phyloP scores from a whole-genome alignment of 169 alveolate species.

The Babesia ovis region DNA sequence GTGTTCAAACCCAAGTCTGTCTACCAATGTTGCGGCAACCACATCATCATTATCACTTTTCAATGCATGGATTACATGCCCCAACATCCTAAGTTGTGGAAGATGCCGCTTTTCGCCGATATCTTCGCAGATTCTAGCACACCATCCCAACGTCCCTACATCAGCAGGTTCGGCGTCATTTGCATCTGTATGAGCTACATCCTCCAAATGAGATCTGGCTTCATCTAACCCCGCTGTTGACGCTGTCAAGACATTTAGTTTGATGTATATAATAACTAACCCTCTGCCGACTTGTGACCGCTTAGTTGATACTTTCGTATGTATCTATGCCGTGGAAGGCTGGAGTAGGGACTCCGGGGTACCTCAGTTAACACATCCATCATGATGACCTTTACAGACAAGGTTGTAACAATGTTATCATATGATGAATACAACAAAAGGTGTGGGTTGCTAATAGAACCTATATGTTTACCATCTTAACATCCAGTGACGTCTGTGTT shows the following conservation, averaged over 20 bases:
- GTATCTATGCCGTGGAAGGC: background rate
- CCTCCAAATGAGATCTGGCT: background rate
- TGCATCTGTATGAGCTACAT: background rate
- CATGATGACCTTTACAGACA: background rate
- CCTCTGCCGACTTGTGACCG: background rate
- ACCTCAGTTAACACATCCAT: background rate
- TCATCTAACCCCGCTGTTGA: background rate
- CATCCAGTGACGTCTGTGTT: no score
- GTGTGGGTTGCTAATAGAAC: no score
- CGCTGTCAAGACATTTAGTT: background rate
- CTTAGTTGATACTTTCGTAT: background rate
- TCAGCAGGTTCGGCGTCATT: constrained; percentile 14
- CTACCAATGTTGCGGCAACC: constrained; percentile 41
- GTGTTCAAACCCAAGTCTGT: constrained; percentile 42
- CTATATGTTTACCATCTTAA: no score
- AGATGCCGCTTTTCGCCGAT: constrained; percentile 19
- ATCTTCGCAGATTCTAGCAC: constrained; percentile 32
- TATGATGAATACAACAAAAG: no score
- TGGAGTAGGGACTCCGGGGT: background rate
- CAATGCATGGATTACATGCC: constrained; percentile 28
- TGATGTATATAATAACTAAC: no score
- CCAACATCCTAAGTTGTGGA: constrained; percentile 23
- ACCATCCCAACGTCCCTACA: constrained; percentile 59
- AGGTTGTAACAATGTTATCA: no score
- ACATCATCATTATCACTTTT: constrained; percentile 18